These are phyloP conservation scores for Gossypioides kirkii DNA, from an alignment of 345 rosid genomes.

Conservation along the genomic window DNA sequence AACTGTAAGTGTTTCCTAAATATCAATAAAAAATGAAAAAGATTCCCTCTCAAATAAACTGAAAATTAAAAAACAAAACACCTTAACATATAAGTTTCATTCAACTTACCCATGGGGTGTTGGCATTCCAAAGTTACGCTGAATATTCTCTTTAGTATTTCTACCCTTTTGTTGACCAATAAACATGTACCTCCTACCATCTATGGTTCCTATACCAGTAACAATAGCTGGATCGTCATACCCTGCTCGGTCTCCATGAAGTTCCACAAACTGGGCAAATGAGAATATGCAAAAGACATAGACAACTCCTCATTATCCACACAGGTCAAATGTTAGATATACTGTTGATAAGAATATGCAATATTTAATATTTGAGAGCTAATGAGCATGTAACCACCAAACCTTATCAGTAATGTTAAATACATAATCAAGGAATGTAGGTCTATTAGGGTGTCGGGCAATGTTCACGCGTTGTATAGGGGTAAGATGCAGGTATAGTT, in stretches of 20 bases:
- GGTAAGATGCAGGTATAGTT: constrained; percentile 67
- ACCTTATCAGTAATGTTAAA: constrained; percentile 93
- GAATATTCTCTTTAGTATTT: constrained; percentile 92
- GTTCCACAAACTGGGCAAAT: constrained; percentile 78
- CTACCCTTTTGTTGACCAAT: constrained; percentile 99
- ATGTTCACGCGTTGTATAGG: constrained; percentile 93
- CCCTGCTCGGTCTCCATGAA: constrained; percentile 96
- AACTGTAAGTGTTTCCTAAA: constrained; percentile 35
- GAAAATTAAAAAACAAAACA: background rate
- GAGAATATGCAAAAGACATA: constrained; percentile 8
- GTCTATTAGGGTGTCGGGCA: constrained; percentile 96
- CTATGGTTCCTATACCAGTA: constrained; percentile 90
- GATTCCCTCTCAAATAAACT: background rate
- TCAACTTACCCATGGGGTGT: constrained; percentile 91
- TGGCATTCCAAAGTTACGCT: constrained; percentile 99
- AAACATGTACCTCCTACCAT: constrained; percentile 84
- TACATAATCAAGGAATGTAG: constrained; percentile 94
- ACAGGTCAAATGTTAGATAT: background rate
- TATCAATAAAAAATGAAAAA: constrained; percentile 14
- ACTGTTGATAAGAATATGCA: background rate
- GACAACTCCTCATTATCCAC: background rate
- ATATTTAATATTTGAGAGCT: constrained; percentile 5
- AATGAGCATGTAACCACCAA: constrained; percentile 15
- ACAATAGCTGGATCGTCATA: constrained; percentile 98
- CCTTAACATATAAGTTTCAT: background rate